Evolutionary conservation across 2,329 filamentous ascomycete species (phyloP).

Genomic region (Fusarium solani-melongenae): DNA sequence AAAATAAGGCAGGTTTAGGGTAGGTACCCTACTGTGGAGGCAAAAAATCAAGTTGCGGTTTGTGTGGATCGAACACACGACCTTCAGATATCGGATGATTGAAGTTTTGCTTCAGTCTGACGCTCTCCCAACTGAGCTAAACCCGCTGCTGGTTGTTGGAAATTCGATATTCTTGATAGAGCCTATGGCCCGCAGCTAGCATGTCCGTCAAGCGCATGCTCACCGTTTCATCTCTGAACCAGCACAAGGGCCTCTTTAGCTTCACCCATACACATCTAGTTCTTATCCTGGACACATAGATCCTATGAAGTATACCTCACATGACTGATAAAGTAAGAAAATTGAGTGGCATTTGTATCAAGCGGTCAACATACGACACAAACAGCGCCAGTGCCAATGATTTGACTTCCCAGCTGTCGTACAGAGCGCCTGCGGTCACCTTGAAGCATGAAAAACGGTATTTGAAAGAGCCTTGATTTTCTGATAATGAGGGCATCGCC

Average conservation of each 20-base stretch:
- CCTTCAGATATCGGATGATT: slow-evolving; percentile 43
- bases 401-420: no score
- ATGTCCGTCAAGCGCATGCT: neutral
- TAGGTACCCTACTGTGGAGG: neutral
- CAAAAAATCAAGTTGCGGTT: slow-evolving; percentile 29
- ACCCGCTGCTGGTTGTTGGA: slow-evolving; percentile 34
- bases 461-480: no score
- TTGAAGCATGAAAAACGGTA: no score
- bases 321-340: neutral
- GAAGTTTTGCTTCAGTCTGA: slow-evolving; percentile 41
- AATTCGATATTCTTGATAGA: neutral
- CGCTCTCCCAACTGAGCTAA: slow-evolving; percentile 48
- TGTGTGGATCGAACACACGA: slow-evolving; percentile 41
- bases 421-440: no score
- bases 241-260: neutral
- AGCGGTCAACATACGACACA: neutral
- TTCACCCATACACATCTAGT: neutral
- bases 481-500: no score
- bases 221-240: no score
- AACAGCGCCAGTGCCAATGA: neutral
- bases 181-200: accelerated
- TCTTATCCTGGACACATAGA: neutral
- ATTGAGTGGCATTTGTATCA: no score
- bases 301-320: neutral
- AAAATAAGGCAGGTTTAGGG: slow-evolving; percentile 18